Base-by-base conservation (phyloP, 169 alveolate genomes). In the Plasmodium malariae region DNA sequence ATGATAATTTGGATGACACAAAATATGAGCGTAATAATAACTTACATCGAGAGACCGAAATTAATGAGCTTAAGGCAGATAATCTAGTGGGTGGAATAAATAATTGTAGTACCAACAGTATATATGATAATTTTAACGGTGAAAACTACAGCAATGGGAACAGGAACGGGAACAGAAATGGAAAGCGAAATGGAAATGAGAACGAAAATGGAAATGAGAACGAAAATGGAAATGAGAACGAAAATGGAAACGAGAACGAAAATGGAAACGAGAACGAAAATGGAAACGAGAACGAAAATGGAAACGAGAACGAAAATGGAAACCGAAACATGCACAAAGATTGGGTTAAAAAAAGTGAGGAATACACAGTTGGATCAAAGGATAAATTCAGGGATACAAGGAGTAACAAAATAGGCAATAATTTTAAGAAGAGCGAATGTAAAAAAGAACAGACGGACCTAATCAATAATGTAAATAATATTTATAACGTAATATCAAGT, bases 401-500 rank as follows among this genome's bases (percentile, higher is more conserved):
- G 32, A 67, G 36, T 67, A 67, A 67, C 9, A 67, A 37, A 67
- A 19, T n/a, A n/a, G 9, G 36, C 36, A 67, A 67, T 14, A 67
- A 67, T 37, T 36, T 11, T 32, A 37, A 67, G 30, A 67, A 67
- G 21, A 32, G 36, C 21, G 57, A 67, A 37, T 67, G 14, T 37
- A 17, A 17, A 67, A 32, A 40, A 34, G 21, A 6, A 34, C 74
- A 37, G 36, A 67, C 14, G 32, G 36, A 36, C 34, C 59, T 17
- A 62, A 62, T 62, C 24, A 24, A 28, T 62, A 62, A 11, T 12
- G 5, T 9, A 9, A 28, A 62, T 24, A 14, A 30, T 6, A 62
- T 14, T 14, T 30, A 62, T 28, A 62, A 30, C 24, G 14, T 30
- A 3, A 12, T 21, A n/a, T 17, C 14, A 32, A 62, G 28, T 62